Conservation (phyloP, 192 early-diverging fungal genomes). For the Allomyces macrogynus region DNA sequence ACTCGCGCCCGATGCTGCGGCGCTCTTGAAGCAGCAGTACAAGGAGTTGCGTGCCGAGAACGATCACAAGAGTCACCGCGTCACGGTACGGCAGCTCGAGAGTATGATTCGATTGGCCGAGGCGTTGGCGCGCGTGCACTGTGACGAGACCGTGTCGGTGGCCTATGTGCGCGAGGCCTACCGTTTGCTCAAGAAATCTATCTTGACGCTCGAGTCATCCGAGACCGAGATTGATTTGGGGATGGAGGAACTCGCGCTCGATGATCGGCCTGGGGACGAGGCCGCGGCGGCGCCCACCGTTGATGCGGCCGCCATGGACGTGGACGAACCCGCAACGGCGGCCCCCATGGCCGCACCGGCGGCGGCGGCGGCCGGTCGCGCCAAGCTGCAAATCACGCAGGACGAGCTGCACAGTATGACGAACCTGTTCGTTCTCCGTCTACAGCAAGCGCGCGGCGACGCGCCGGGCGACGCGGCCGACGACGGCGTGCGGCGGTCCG, state of each 20-base stretch:
- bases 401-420: not conserved
- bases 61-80: slow-evolving; percentile 52
- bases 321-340: not conserved
- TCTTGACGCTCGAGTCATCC: not conserved
- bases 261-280: not conserved
- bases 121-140: slow-evolving; percentile 77
- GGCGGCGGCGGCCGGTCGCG: too few relatives aligned
- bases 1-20: slow-evolving; percentile 51
- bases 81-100: slow-evolving; percentile 92
- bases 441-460: not conserved
- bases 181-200: not conserved
- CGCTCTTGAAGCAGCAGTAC: slow-evolving; percentile 62
- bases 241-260: not conserved
- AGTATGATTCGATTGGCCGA: slow-evolving; percentile 89
- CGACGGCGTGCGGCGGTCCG: not conserved
- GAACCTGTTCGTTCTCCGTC: not conserved
- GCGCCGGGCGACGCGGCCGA: not conserved
- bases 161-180: not conserved
- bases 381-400: not conserved
- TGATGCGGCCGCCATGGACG: too few relatives aligned
- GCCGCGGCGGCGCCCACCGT: too few relatives aligned
- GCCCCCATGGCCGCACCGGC: too few relatives aligned
- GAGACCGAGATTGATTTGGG: not conserved
- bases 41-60: slow-evolving; percentile 38
- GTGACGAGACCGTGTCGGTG: slow-evolving; percentile 23